phyloP scores from a whole-genome alignment of 177 flowering plant species.

The Tripterygium wilfordii region DNA sequence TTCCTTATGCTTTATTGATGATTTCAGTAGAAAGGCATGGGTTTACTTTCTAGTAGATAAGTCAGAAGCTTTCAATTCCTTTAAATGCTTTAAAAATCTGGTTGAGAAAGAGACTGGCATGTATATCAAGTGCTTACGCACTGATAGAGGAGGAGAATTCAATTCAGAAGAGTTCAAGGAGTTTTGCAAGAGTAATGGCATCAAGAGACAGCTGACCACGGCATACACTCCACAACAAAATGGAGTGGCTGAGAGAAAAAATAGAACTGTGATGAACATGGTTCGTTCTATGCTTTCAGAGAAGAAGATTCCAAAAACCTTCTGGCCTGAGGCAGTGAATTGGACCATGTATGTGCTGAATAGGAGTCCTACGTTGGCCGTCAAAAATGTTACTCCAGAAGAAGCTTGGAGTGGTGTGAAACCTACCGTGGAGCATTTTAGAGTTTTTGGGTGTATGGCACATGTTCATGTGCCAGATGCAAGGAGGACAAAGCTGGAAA shows the following conservation, averaged over 20 bases:
- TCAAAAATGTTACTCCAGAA: neutral
- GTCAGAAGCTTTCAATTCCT: neutral
- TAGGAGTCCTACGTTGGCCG: neutral
- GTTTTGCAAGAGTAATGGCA: neutral
- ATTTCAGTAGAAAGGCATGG: neutral
- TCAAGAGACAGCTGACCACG: neutral
- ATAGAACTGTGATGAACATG: neutral
- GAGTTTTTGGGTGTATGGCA: slow-evolving; percentile 7
- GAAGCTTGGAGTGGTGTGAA: neutral
- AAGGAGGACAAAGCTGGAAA: neutral
- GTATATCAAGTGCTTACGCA: neutral
- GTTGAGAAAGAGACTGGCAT: neutral
- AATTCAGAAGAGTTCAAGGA: neutral
- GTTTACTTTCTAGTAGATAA: slow-evolving; percentile 1
- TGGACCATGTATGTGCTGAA: neutral
- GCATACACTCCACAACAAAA: slow-evolving; percentile 1
- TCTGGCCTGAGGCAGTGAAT: neutral
- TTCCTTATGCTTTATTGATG: neutral
- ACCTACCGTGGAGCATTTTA: neutral
- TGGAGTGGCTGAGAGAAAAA: neutral
- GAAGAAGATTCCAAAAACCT: slow-evolving; percentile 7
- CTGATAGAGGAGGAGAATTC: neutral
- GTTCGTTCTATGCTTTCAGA: neutral
- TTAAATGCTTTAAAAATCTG: neutral
- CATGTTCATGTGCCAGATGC: slow-evolving; percentile 7